phyloP scores from a whole-genome alignment of 768 basidiomycete genomes.

The Hygrophoropsis aurantiaca region DNA sequence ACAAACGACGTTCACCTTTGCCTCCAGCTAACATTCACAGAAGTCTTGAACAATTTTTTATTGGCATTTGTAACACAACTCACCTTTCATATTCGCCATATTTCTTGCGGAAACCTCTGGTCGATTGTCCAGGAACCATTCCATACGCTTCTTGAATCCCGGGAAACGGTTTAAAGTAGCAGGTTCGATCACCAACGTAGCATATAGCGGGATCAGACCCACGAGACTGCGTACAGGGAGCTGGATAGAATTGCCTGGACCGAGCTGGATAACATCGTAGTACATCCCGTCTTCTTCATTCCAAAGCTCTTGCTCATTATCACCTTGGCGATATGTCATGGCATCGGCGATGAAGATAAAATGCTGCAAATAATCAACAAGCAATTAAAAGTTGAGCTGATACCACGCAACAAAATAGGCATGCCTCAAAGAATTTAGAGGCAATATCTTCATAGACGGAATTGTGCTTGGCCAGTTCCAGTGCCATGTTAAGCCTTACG shows the following conservation, averaged over 20 bases:
- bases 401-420: constrained; percentile 5
- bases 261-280: constrained; percentile 95
- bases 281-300: constrained; percentile 98
- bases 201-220: constrained; percentile 96
- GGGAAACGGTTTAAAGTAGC: constrained; percentile 86
- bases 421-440: constrained; percentile 92
- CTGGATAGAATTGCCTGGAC: constrained; percentile 79
- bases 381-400: constrained; percentile 6
- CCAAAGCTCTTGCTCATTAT: constrained; percentile 83
- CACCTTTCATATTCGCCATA: constrained; percentile 95
- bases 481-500: constrained; percentile 88
- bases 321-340: constrained; percentile 89
- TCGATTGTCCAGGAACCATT: constrained; percentile 98
- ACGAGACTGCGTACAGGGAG: constrained; percentile 93
- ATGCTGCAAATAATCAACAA: constrained; percentile 52
- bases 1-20: constrained; percentile 80
- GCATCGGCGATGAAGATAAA: constrained; percentile 99
- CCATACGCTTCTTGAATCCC: constrained; percentile 97
- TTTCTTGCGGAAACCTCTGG: constrained; percentile 84
- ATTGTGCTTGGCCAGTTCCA: constrained; percentile 98
- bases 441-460: constrained; percentile 98
- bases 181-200: constrained; percentile 91
- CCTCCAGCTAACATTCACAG: constrained; percentile 44
- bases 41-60: neutral
- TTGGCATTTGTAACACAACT: constrained; percentile 7